phyloP scores from a whole-genome alignment of 441 rosid genomes.

The Adansonia grandidieri region DNA sequence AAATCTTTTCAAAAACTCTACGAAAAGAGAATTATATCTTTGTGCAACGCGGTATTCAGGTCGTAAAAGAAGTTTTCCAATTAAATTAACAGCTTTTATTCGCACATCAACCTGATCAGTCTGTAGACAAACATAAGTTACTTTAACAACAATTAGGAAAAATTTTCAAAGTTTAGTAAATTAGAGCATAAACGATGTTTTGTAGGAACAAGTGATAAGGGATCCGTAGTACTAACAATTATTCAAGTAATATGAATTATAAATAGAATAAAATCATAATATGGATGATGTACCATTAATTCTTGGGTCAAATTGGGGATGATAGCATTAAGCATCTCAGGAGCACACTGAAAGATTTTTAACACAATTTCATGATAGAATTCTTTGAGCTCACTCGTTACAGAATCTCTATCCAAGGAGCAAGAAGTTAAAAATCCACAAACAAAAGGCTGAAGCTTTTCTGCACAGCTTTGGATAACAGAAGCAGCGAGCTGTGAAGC shows the following conservation, averaged over 20 bases:
- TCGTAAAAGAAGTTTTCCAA: constrained; percentile 74
- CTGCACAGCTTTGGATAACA: constrained; percentile 68
- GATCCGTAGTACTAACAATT: constrained; percentile 1
- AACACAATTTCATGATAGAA: constrained; percentile 81
- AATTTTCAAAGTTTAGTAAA: constrained; percentile 8
- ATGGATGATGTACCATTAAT: constrained; percentile 59
- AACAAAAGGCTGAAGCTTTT: constrained; percentile 72
- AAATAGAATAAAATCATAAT: constrained; percentile 24
- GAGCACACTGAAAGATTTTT: constrained; percentile 70
- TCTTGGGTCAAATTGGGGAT: constrained; percentile 81
- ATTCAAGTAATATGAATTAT: constrained; percentile 23
- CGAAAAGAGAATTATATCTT: constrained; percentile 62
- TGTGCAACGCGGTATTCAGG: constrained; percentile 59
- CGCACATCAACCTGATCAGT: constrained; percentile 95
- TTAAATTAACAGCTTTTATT: constrained; percentile 82
- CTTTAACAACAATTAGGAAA: constrained; percentile 21
- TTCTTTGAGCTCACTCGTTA: constrained; percentile 70
- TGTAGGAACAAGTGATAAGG: constrained; percentile 26
- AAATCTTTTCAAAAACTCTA: constrained; percentile 88
- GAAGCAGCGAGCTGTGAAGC: constrained; percentile 77
- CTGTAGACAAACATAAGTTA: constrained; percentile 49
- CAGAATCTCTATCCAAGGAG: constrained; percentile 68
- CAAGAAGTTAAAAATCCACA: constrained; percentile 81
- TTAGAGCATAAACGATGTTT: constrained; percentile 23
- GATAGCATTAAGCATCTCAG: constrained; percentile 78